Conservation (phyloP, 768 basidiomycete species). For the Russula emetica region DNA sequence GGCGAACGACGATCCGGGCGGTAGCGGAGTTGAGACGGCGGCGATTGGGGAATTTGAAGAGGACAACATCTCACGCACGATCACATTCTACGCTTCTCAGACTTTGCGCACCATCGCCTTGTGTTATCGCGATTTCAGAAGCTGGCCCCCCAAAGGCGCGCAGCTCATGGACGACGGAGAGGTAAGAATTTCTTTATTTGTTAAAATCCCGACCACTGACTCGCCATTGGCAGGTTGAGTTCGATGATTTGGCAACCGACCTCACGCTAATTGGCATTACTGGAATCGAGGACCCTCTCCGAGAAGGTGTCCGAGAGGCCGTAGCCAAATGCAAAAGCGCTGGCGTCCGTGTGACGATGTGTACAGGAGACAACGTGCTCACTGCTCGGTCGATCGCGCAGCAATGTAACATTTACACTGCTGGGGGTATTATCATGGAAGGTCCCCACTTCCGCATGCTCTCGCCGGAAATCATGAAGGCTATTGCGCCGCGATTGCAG, state of each 20-base stretch:
- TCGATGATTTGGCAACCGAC: slow-evolving; percentile 61
- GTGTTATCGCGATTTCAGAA: slow-evolving; percentile 82
- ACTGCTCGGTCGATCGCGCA: slow-evolving; percentile 94
- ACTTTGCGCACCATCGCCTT: slow-evolving; percentile 90
- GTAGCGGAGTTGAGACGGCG: slow-evolving; percentile 46
- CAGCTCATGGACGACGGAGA: slow-evolving; percentile 46
- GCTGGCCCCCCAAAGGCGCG: slow-evolving; percentile 72
- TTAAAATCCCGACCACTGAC: not conserved
- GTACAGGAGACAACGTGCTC: slow-evolving; percentile 95
- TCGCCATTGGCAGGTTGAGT: slow-evolving; percentile 49
- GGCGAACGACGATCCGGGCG: slow-evolving; percentile 29
- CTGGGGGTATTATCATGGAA: slow-evolving; percentile 97
- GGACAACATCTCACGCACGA: slow-evolving; percentile 86
- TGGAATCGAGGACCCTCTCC: slow-evolving; percentile 95
- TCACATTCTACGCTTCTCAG: slow-evolving; percentile 98
- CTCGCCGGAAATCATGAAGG: slow-evolving; percentile 60
- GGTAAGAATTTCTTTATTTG: slow-evolving; percentile 36
- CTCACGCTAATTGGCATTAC: slow-evolving; percentile 85
- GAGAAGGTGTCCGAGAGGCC: slow-evolving; percentile 83
- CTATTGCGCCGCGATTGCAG: slow-evolving; percentile 87
- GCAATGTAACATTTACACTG: slow-evolving; percentile 92
- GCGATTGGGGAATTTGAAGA: slow-evolving; percentile 63
- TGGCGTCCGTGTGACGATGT: slow-evolving; percentile 96
- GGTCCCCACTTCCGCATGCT: slow-evolving; percentile 89
- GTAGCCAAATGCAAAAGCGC: slow-evolving; percentile 84